Conservation (phyloP, 257 asterid genomes). For the Solanum pennellii region DNA sequence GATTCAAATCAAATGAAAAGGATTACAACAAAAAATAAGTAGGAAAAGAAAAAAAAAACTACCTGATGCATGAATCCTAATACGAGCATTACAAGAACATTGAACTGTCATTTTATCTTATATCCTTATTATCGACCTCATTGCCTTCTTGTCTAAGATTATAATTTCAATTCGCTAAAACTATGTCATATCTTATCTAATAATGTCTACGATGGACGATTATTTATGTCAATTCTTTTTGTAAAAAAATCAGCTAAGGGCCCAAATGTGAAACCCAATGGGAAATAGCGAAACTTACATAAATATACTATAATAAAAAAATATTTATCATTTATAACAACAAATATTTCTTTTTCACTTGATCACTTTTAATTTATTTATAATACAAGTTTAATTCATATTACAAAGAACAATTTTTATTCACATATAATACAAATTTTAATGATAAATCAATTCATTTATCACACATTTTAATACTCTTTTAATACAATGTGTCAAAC, state of each 20-base stretch:
- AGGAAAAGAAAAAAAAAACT: neutral
- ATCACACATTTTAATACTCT: too few relatives aligned
- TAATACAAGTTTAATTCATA: too few relatives aligned
- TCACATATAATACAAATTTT: too few relatives aligned
- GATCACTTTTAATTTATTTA: too few relatives aligned
- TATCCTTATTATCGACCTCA: neutral
- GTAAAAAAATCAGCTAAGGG: neutral
- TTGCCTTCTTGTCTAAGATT: neutral
- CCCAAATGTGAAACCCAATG: neutral
- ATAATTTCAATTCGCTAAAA: neutral
- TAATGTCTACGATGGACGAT: neutral
- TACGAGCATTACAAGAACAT: rapidly evolving
- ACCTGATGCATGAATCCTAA: rapidly evolving
- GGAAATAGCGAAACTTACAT: neutral
- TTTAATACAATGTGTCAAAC: too few relatives aligned
- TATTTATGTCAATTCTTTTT: neutral
- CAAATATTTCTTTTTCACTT: too few relatives aligned
- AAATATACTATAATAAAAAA: too few relatives aligned
- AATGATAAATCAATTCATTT: too few relatives aligned
- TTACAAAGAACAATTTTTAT: too few relatives aligned
- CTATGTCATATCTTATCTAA: rapidly evolving
- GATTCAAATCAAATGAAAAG: neutral
- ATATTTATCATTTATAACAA: too few relatives aligned
- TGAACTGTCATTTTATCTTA: neutral
- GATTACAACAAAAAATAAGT: neutral